These are phyloP conservation scores for Fusarium luffae DNA, from an alignment of 2,329 filamentous ascomycete species.

Conservation along the genomic window DNA sequence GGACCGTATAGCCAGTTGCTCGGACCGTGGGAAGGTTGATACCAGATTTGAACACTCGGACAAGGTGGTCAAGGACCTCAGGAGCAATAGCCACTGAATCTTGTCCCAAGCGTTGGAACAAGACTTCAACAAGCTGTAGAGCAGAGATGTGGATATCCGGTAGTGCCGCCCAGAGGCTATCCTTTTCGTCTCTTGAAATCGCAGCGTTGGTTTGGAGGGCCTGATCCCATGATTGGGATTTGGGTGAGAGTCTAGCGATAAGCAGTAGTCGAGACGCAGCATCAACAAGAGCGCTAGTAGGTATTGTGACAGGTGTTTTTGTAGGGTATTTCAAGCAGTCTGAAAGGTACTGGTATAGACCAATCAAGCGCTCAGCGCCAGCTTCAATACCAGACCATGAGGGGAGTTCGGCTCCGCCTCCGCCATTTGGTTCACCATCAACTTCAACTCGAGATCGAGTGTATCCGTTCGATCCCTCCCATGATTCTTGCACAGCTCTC, in stretches of 20 bases:
- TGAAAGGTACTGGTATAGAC: constrained; percentile 73
- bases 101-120: constrained; percentile 68
- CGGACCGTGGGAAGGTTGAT: constrained; percentile 67
- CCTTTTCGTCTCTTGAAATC: constrained; percentile 82
- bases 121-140: constrained; percentile 68
- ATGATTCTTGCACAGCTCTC: constrained; percentile 82
- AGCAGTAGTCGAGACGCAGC: constrained; percentile 76
- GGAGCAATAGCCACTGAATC: constrained; percentile 70
- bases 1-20: constrained; percentile 67
- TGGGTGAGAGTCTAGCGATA: constrained; percentile 65
- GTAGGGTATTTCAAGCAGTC: constrained; percentile 73
- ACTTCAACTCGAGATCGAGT: constrained; percentile 55
- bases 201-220: constrained; percentile 75
- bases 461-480: constrained; percentile 74
- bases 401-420: constrained; percentile 66
- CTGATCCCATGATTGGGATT: constrained; percentile 59
- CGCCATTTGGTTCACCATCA: constrained; percentile 61
- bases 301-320: constrained; percentile 72
- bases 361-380: constrained; percentile 75
- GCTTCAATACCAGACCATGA: constrained; percentile 79
- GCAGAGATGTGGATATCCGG: constrained; percentile 79
- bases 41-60: constrained; percentile 74
- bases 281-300: constrained; percentile 75
- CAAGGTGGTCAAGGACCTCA: constrained; percentile 75
- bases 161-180: constrained; percentile 78